Evolutionary conservation across 441 rosid genomes (phyloP).

Genomic region (Corymbia citriodora): DNA sequence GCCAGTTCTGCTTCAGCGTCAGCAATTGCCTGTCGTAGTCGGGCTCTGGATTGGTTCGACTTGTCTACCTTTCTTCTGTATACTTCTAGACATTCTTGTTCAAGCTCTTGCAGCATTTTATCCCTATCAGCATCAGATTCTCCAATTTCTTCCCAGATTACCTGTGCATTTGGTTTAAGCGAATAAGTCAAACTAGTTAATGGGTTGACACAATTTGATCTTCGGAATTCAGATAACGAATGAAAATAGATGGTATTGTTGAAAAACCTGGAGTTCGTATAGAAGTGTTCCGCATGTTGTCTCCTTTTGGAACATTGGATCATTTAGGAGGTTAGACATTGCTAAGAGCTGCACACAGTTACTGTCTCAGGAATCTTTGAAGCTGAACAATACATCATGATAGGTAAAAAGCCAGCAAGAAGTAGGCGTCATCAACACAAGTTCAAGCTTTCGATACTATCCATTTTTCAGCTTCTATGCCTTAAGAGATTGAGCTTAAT

Average conservation of each 20-base stretch:
- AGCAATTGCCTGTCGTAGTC: constrained; percentile 70
- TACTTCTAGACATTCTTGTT: constrained; percentile 89
- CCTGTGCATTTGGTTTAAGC: constrained; percentile 22
- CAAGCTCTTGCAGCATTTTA: constrained; percentile 84
- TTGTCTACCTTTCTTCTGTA: constrained; percentile 91
- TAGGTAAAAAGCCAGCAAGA: not conserved
- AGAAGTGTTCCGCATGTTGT: constrained; percentile 73
- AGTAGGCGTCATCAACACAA: not conserved
- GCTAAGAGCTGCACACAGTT: constrained; percentile 9
- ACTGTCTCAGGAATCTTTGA: not conserved
- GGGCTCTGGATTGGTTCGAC: constrained; percentile 83
- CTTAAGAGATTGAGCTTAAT: not conserved
- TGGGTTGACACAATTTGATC: not conserved
- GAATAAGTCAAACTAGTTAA: not conserved
- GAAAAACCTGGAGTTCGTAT: constrained; percentile 28
- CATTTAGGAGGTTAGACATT: constrained; percentile 42
- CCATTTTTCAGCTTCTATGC: not conserved
- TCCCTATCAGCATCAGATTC: constrained; percentile 81
- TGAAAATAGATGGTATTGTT: not conserved
- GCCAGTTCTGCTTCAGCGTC: constrained; percentile 93
- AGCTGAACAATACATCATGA: not conserved
- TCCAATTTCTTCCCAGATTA: constrained; percentile 99
- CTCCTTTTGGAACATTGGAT: constrained; percentile 61
- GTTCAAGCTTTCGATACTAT: not conserved
- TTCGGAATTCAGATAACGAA: not conserved